Percentiles rank a stretch among this genome's conserved stretches.
Evolutionary conservation across 805 yeast species (phyloP).

Genomic region (Komagataella pastoris): DNA sequence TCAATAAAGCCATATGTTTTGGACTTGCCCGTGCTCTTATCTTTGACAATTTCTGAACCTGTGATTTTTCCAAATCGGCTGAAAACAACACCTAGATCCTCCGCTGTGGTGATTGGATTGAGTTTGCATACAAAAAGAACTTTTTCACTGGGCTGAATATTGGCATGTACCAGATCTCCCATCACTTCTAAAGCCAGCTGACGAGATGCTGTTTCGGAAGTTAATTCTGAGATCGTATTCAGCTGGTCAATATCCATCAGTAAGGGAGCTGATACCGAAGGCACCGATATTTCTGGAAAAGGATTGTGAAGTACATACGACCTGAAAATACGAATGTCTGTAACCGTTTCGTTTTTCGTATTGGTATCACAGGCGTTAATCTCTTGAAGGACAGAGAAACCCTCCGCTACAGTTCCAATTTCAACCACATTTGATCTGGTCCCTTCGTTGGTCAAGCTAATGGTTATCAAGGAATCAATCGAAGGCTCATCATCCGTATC

Average conservation of each 20-base stretch:
- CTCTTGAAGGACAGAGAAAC: conserved; percentile 28
- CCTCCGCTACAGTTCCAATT: conserved; percentile 43
- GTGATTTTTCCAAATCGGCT: conserved; percentile 44
- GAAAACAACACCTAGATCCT: conserved; percentile 42
- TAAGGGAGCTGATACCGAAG: conserved; percentile 17
- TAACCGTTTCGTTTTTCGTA: conserved; percentile 23
- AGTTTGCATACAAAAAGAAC: conserved; percentile 51
- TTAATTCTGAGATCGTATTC: conserved; percentile 11
- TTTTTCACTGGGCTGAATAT: conserved; percentile 45
- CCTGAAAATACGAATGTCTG: conserved; percentile 38
- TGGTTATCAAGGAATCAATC: conserved; percentile 21
- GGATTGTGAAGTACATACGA: conserved; percentile 42
- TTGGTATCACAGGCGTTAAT: conserved; percentile 28
- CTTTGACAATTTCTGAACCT: conserved; percentile 38
- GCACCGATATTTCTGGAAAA: conserved; percentile 21
- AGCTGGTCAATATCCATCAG: conserved; percentile 10
- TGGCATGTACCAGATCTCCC: conserved; percentile 49
- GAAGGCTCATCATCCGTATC: not conserved
- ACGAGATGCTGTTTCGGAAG: conserved; percentile 28
- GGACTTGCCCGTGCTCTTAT: conserved; percentile 31
- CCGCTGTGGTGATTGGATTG: conserved; percentile 47
- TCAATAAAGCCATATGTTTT: conserved; percentile 56
- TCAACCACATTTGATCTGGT: conserved; percentile 12
- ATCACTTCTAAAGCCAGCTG: conserved; percentile 51
- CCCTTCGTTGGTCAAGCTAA: conserved; percentile 20